These are phyloP conservation scores for Aspergillus floridensis DNA, from an alignment of 2,329 filamentous ascomycete genomes.

Conservation along the genomic window DNA sequence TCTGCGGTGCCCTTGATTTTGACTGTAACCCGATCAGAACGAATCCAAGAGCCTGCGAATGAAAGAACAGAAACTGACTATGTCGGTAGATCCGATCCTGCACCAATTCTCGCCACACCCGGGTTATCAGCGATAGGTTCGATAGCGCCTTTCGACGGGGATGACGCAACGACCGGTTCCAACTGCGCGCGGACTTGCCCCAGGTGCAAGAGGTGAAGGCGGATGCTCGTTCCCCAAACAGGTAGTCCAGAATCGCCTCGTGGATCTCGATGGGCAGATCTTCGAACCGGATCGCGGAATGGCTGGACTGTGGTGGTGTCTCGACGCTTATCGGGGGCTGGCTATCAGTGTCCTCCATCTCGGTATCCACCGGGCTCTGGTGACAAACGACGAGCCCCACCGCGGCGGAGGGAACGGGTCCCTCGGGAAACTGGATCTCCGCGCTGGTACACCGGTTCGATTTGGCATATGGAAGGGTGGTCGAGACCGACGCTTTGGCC, in stretches of 20 bases:
- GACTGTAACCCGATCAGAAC: constrained; percentile 41
- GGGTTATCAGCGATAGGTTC: constrained; percentile 58
- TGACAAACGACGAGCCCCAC: constrained; percentile 21
- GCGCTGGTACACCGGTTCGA: constrained; percentile 27
- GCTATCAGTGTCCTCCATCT: constrained; percentile 24
- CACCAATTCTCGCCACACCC: constrained; percentile 64
- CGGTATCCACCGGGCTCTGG: constrained; percentile 22
- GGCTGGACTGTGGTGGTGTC: constrained; percentile 11
- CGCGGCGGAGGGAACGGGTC: constrained; percentile 19
- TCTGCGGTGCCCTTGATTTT: constrained; percentile 69
- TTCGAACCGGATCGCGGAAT: constrained; percentile 25
- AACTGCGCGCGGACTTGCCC: constrained; percentile 55
- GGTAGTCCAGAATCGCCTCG: constrained; percentile 67
- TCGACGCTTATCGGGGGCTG: constrained; percentile 12
- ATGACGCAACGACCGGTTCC: constrained; percentile 65
- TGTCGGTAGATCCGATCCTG: constrained; percentile 72
- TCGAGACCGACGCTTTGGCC: constrained; percentile 22
- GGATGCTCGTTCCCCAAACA: constrained; percentile 67
- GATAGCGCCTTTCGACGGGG: constrained; percentile 66
- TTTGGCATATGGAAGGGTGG: constrained; percentile 24
- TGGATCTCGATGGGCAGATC: constrained; percentile 68
- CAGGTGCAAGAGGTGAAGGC: constrained; percentile 57
- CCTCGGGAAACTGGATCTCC: constrained; percentile 25
- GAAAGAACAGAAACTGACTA: constrained; percentile 35
- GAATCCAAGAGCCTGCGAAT: background rate